Evolutionary conservation across 805 yeast genomes (phyloP), one percentile per base, ranked within the genome.

Genomic region (Saccharomycopsis babjevae): DNA sequence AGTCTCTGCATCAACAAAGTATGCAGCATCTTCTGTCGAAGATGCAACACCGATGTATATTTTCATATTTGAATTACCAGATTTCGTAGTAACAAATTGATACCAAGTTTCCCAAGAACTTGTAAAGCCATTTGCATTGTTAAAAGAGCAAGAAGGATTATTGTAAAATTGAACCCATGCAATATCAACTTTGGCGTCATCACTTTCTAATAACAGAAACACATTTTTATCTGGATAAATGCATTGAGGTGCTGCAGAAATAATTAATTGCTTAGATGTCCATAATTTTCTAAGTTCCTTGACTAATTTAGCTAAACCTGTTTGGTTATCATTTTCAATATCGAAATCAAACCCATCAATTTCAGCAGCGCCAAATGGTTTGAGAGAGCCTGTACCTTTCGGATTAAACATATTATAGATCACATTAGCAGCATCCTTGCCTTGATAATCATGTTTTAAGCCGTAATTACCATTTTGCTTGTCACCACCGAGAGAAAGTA

Each of bases 391-490:
- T 6, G 57, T 50, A 28, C 62, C 64, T 18, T 50, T 56, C 43
- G 62, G 82, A 64, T 84, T 85, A 68, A 88, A 82, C 57, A 81
- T 81, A 65, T 83, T 74, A 80, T 88, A 86, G 50, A 85, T 70
- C 54, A 84, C 74, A 32, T 74, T 76, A 11, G 86, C 92, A 67
- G 83, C 84, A 1, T 69, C 68, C 66, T 79, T 81, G 54, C 89
- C 97, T 70, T 89, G 92, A 65, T 83, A 75, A 69, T 89, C 96
- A 63, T 83, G 79, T 67, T 88, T 85, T 69, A 91, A 90, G 1
- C 97, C 97, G 69, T 92, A 97, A 34, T 88, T 74, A 8, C 61
- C 64, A 39, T 60, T 55, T 55, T 89, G 79, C 10, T 91, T 63
- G 34, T 88, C 86, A 68, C 96, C 96, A 77, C 76, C 83, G 65